phyloP scores from a whole-genome alignment of 352 stramenopile species.

The Phytophthora cactorum region DNA sequence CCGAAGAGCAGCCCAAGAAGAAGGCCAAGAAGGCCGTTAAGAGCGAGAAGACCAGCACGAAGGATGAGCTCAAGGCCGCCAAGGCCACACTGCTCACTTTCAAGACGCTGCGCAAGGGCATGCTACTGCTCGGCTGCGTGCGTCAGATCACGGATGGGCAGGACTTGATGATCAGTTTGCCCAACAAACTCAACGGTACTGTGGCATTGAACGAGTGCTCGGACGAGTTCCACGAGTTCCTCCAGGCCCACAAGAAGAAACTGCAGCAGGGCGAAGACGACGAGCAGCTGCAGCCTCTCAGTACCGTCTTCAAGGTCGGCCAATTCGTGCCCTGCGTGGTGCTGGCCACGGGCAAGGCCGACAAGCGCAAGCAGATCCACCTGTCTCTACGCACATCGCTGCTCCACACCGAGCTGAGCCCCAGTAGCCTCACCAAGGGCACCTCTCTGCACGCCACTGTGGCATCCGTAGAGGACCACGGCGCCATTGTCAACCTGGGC shows the following conservation, averaged over 20 bases:
- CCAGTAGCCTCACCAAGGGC: conserved; percentile 68
- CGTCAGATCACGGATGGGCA: conserved; percentile 87
- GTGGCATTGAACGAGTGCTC: conserved; percentile 81
- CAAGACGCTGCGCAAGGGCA: conserved; percentile 70
- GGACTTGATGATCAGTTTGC: conserved; percentile 89
- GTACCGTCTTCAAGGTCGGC: conserved; percentile 68
- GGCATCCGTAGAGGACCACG: conserved; percentile 93
- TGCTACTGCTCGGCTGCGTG: conserved; percentile 89
- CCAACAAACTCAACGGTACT: conserved; percentile 95
- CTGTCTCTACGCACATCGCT: conserved; percentile 88
- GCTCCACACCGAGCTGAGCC: conserved; percentile 83
- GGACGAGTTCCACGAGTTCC: conserved; percentile 71
- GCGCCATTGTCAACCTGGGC: conserved; percentile 92
- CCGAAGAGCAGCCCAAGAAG: conserved; percentile 36
- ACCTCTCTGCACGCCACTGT: conserved; percentile 89
- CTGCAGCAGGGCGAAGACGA: conserved; percentile 27
- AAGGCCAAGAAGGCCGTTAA: conserved; percentile 35
- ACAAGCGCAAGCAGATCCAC: conserved; percentile 88
- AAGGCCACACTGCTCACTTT: conserved; percentile 64
- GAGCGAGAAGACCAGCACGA: not conserved
- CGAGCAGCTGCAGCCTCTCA: conserved; percentile 53
- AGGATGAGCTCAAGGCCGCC: conserved; percentile 41
- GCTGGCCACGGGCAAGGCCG: conserved; percentile 71
- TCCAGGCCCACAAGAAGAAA: conserved; percentile 37
- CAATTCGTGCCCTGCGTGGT: conserved; percentile 90